Evolutionary conservation across 805 yeast species (phyloP).

Genomic region (Suhomyces prunicola): DNA sequence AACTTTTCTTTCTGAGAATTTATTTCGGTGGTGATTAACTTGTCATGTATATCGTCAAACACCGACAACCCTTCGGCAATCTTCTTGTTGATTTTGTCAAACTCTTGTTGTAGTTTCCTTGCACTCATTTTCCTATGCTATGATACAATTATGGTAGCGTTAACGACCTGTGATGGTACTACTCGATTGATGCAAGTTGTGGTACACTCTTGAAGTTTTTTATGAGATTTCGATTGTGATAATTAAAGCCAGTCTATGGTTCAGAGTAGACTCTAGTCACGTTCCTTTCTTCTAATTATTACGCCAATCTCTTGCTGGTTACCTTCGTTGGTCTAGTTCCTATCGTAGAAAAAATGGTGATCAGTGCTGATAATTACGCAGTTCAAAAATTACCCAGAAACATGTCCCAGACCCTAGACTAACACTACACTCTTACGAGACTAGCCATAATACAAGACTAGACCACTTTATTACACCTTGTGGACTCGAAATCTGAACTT

Average conservation of each 20-base stretch:
- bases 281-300: constrained; percentile 78
- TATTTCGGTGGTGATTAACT: constrained; percentile 75
- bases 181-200: neutral
- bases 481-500: neutral
- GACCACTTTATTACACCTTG: neutral
- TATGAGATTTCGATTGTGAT: neutral
- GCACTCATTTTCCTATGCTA: constrained; percentile 31
- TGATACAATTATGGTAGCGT: neutral
- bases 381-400: neutral
- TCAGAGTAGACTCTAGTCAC: neutral
- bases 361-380: neutral
- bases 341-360: constrained; percentile 3
- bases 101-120: constrained; percentile 59
- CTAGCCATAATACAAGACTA: neutral
- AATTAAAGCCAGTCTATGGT: neutral
- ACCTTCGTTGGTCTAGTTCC: constrained; percentile 4
- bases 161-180: neutral
- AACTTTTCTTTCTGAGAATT: constrained; percentile 90
- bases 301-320: constrained; percentile 41
- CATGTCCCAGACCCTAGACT: neutral
- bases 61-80: constrained; percentile 87
- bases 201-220: neutral
- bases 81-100: constrained; percentile 87
- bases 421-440: neutral
- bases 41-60: constrained; percentile 83